A percentile compares a stretch with the other conserved stretches of the same genome.
phyloP scores from a whole-genome alignment of 345 rosid species.

The Cardiospermum halicacabum region DNA sequence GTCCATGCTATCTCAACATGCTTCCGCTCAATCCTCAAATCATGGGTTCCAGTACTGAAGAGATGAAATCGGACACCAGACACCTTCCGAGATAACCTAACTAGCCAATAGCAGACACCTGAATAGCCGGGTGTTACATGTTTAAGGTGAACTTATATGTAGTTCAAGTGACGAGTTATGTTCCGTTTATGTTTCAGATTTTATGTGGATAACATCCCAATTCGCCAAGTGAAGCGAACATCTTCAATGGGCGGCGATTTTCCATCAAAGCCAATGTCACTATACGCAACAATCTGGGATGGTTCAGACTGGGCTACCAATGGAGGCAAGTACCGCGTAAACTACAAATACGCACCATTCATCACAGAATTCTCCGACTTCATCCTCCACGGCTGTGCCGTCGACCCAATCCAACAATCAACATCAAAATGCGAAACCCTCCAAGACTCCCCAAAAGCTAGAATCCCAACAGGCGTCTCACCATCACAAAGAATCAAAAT shows the following conservation, averaged over 20 bases:
- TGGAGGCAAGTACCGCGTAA: constrained; percentile 90
- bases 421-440: constrained; percentile 48
- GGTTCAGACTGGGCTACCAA: constrained; percentile 95
- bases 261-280: constrained; percentile 93
- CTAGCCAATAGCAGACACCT: no score
- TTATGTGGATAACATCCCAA: constrained; percentile 69
- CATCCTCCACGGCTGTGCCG: constrained; percentile 78
- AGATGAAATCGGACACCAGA: no score
- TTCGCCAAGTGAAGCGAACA: constrained; percentile 71
- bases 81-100: no score
- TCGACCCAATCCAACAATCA: constrained; percentile 66
- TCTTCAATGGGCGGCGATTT: constrained; percentile 76
- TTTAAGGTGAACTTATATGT: no score
- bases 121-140: no score
- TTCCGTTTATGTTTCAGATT: constrained; percentile 63
- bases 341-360: constrained; percentile 92
- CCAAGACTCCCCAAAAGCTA: constrained; percentile 20
- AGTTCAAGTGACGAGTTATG: no score
- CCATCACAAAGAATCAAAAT: constrained; percentile 49
- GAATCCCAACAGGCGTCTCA: constrained; percentile 33
- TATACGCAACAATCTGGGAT: constrained; percentile 96
- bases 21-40: no score
- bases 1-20: no score
- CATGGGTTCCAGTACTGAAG: no score
- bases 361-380: constrained; percentile 58